Evolutionary conservation across 1,139 yeast species (phyloP), one percentile per base, ranked within the genome.

Genomic region (Kodamaea plutei): DNA sequence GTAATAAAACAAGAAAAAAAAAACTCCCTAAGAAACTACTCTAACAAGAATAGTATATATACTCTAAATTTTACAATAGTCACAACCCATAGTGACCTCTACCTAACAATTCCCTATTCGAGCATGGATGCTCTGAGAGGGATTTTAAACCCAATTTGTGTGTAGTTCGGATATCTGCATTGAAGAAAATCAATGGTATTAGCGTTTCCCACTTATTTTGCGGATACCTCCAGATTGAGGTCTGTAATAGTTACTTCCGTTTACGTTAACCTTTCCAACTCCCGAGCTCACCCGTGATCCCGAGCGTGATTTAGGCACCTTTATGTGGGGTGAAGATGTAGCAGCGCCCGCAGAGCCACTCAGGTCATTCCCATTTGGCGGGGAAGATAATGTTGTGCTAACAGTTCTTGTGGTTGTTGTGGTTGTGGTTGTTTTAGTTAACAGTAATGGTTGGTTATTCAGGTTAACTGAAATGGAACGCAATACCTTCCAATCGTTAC

Each of bases 391-490:
- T 4, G 72, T 60, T 10, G 68, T 64, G 46, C 71, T 67, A 11
- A 61, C 62, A 1, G 73, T 68, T 28, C 74, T 54, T 7, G 38
- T 35, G 7, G 75, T 69, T 21, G 72, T 68, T 3, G 74, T 69
- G 1, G 74, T 66, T 2, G 74, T 66, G 3, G 70, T 59, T 2
- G 74, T 69, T 41, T 65, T 72, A n/a, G 71, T 66, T 34, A 65
- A 54, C 37, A 61, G 69, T 20, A 62, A 57, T 6, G 67, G 69
- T 37, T 63, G 62, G 34, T 47, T 52, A 24, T 45, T 35, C 13
- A 40, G 40, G 39, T 61, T 64, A 14, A 61, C 62, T 2, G 73
- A 65, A 20, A 67, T 61, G 4, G 73, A 58, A 23, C 73, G 48
- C 36, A 69, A 55, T 5, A 61, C 66, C 38, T 61, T 56, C 71